phyloP scores from a whole-genome alignment of 1,284 basidiomycete species.

The Clitocybe nebularis region DNA sequence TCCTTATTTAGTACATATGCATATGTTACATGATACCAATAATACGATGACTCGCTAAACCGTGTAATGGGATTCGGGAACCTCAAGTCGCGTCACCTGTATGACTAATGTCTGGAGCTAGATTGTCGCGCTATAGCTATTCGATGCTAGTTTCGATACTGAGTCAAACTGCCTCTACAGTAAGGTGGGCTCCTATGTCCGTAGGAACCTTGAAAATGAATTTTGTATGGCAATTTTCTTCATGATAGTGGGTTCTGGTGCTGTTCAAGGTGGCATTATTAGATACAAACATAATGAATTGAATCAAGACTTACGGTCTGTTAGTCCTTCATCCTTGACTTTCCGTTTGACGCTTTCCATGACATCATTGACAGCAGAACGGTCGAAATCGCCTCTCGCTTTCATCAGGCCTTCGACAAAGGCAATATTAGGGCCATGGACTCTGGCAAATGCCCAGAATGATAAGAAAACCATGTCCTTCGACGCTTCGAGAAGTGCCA shows the following conservation, averaged over 20 bases:
- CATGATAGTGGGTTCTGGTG: constrained; percentile 79
- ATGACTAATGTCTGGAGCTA: no score
- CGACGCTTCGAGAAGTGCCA: constrained; percentile 84
- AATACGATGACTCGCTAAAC: no score
- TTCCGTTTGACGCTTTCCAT: constrained; percentile 95
- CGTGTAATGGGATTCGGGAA: no score
- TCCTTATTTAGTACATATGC: no score
- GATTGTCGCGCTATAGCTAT: no score
- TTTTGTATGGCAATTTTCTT: constrained; percentile 78
- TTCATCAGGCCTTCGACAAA: constrained; percentile 92
- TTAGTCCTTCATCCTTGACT: constrained; percentile 81
- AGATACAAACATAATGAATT: background rate
- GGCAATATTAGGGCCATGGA: constrained; percentile 88
- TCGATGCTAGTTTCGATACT: no score
- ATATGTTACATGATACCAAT: no score
- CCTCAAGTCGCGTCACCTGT: no score
- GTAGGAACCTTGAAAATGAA: constrained; percentile 67
- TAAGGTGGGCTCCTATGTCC: no score
- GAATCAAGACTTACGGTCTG: constrained; percentile 66
- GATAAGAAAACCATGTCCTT: constrained; percentile 94
- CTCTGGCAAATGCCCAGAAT: constrained; percentile 94
- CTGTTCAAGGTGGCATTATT: constrained; percentile 34
- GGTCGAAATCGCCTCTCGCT: constrained; percentile 88
- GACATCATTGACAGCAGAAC: constrained; percentile 81
- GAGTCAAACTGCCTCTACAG: no score